Evolutionary conservation across 2,329 filamentous ascomycete species (phyloP).

Genomic region (Lasiodiplodia hormozganensis): DNA sequence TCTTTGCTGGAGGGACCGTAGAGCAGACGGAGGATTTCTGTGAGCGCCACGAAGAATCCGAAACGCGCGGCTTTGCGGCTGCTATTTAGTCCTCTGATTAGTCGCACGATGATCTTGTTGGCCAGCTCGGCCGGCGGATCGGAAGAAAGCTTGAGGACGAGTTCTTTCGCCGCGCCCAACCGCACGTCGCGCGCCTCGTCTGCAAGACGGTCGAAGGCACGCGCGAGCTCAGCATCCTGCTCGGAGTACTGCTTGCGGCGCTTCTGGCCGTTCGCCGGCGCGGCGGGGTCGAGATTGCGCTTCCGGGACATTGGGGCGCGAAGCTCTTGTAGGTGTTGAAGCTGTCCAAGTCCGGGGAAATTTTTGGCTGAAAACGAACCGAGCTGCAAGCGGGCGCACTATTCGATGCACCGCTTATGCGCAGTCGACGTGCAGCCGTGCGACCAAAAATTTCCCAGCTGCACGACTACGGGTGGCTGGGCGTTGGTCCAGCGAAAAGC

Average conservation of each 20-base stretch:
- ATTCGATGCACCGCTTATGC: constrained; percentile 9
- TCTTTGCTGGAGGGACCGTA: constrained; percentile 56
- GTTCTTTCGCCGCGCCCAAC: constrained; percentile 53
- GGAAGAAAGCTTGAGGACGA: constrained; percentile 51
- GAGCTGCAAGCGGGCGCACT: not conserved
- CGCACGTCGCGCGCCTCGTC: constrained; percentile 54
- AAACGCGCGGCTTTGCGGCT: constrained; percentile 86
- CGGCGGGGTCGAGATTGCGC: constrained; percentile 20
- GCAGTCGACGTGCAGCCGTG: not conserved
- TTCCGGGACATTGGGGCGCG: constrained; percentile 27
- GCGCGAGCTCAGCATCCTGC: constrained; percentile 51
- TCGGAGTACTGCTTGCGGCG: constrained; percentile 47
- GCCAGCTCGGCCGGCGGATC: constrained; percentile 48
- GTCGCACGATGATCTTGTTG: constrained; percentile 50
- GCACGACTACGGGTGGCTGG: not conserved
- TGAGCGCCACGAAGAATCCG: constrained; percentile 88
- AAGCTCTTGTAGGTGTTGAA: constrained; percentile 1
- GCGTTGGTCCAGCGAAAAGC: not conserved
- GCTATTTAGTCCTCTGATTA: constrained; percentile 89
- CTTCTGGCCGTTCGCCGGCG: constrained; percentile 37
- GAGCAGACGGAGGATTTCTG: constrained; percentile 77
- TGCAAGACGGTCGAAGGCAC: constrained; percentile 55
- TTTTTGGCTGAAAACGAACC: constrained; percentile 1
- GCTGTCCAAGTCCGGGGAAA: not conserved
- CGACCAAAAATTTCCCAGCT: constrained; percentile 10